Evolutionary conservation across 208 protist species (phyloP), one percentile per base, ranked within the genome.

Genomic region (Trypanosomatidae sp.): DNA sequence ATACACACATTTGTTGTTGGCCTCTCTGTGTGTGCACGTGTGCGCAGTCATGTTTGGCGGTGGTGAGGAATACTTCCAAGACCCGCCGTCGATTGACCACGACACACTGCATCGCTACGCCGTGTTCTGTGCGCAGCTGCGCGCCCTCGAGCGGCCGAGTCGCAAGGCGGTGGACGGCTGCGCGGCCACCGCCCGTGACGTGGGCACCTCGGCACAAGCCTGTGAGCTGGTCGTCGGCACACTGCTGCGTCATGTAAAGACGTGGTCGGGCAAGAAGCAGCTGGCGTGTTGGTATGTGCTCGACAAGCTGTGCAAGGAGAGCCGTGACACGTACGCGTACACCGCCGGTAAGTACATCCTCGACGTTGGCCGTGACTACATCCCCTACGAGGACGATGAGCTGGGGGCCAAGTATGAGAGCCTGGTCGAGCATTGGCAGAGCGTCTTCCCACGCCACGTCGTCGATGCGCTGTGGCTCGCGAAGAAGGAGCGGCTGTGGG

Each of bases 241-340:
- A 6, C 41, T 94, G 33, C 78, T 94, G 45, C 86, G 86, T 8
- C 86, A 94, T 53, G 87, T 91, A 54, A 94, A 94, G 52, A 79
- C 64, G 13, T 90, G 78, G 79, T 76, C 64, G 7, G 78, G 81
- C 6, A 61, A 38, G 27, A 87, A 90, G 57, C 82, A 95, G 52
- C 69, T 90, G 6, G 63, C 82, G 5, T 90, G 73, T 53, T 95
- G 87, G 83, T 95, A 89, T 55, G 61, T 95, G 16, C 63, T 95
- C 16, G 87, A 95, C 48, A 87, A 86, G 55, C 64, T 95, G 32
- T 82, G 77, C 56, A 95, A 95, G 61, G 80, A 90, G 24, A 61
- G 79, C 43, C 72, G 71, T 19, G 77, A 78, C 46, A 89, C 83
- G 56, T 95, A 91, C 54, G 83, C 64, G 18, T 87, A 79, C 69